A percentile compares a stretch with the other conserved stretches of the same genome.
These are phyloP conservation scores for Cordyceps tenuipes DNA, from an alignment of 2,329 filamentous ascomycete species.

Conservation along the genomic window DNA sequence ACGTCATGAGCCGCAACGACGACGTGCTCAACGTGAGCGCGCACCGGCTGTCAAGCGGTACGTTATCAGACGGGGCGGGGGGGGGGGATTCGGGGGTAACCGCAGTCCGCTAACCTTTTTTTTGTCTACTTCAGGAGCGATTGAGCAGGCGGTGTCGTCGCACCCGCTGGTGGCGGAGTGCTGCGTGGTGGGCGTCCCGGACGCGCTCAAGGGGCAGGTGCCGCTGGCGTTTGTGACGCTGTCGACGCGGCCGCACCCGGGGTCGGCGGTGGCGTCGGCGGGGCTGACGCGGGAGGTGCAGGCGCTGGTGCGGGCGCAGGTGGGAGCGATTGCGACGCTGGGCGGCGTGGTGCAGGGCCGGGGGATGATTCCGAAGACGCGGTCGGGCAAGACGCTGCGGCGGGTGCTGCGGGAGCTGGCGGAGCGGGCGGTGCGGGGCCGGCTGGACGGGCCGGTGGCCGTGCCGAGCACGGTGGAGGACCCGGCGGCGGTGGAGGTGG, in stretches of 20 bases:
- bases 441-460: constrained; percentile 62
- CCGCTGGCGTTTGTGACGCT: constrained; percentile 79
- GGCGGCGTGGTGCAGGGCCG: constrained; percentile 79
- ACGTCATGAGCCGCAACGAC: constrained; percentile 60
- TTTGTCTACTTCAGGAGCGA: constrained; percentile 52
- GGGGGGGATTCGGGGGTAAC: too few relatives aligned
- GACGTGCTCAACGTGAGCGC: constrained; percentile 96
- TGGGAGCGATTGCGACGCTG: constrained; percentile 78
- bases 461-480: constrained; percentile 86
- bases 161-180: constrained; percentile 75
- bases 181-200: constrained; percentile 79
- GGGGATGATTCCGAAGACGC: constrained; percentile 84
- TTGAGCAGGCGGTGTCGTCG: constrained; percentile 83
- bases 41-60: constrained; percentile 81
- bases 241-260: constrained; percentile 37
- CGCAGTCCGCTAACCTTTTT: neutral
- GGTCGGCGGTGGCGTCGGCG: constrained; percentile 41
- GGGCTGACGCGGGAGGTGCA: constrained; percentile 56
- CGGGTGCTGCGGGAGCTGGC: constrained; percentile 74
- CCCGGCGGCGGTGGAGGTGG: constrained; percentile 62
- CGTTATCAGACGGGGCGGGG: too few relatives aligned
- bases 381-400: constrained; percentile 84
- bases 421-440: constrained; percentile 69
- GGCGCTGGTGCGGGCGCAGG: constrained; percentile 63
- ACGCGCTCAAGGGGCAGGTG: constrained; percentile 78